Evolutionary conservation across 805 yeast genomes (phyloP).

Genomic region (Saccharomycopsis sp.): DNA sequence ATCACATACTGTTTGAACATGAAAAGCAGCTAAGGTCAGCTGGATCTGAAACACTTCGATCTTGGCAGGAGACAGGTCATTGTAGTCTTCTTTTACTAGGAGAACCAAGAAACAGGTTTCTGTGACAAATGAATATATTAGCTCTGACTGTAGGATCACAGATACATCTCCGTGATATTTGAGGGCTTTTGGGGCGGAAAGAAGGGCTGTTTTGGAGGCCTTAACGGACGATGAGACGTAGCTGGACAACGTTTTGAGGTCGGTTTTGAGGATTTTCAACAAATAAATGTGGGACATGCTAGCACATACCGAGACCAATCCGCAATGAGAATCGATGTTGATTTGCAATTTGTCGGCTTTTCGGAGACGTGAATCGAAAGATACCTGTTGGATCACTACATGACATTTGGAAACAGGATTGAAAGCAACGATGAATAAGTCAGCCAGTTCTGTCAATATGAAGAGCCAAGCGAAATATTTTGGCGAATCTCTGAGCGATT

Average conservation of each 20-base stretch:
- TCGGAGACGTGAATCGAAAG: not conserved
- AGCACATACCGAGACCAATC: not conserved
- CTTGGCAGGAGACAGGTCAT: not conserved
- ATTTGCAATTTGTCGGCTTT: not conserved
- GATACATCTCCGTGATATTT: not conserved
- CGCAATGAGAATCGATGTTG: not conserved
- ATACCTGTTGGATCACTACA: not conserved
- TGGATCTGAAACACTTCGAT: not conserved
- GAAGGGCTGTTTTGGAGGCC: not conserved
- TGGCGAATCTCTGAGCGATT: not conserved
- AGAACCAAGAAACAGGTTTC: not conserved
- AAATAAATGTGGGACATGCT: not conserved
- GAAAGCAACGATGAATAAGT: constrained; percentile 2
- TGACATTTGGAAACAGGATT: not conserved
- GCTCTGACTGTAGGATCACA: not conserved
- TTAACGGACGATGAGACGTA: not conserved
- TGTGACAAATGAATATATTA: not conserved
- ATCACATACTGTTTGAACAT: not conserved
- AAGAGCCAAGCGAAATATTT: not conserved
- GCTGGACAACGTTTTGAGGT: not conserved
- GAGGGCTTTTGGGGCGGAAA: not conserved
- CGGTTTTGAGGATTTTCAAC: not conserved
- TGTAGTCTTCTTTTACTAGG: not conserved
- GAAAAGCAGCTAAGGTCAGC: too few relatives aligned
- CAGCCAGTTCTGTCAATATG: constrained; percentile 2